Conservation (phyloP, 305 asterid species). For the Fraxinus dipetala region DNA sequence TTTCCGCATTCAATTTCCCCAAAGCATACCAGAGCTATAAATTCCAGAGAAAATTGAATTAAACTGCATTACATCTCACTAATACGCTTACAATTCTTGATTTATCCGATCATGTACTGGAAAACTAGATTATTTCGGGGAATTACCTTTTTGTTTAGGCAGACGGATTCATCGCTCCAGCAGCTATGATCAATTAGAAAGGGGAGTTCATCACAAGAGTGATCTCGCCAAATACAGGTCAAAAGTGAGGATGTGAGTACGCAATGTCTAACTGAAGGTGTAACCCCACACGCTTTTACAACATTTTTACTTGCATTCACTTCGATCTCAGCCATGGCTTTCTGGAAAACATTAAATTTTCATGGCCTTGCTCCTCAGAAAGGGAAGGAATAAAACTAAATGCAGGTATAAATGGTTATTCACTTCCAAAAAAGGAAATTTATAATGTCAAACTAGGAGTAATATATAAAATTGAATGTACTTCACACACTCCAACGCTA, state of each 20-base stretch:
- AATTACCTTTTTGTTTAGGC: slow-evolving; percentile 61
- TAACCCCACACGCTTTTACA: slow-evolving; percentile 57
- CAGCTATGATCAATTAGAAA: slow-evolving; percentile 52
- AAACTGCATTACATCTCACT: neutral
- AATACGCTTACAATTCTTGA: neutral
- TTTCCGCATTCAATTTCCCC: slow-evolving; percentile 85
- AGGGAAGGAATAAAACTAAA: neutral
- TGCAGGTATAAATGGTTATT: neutral
- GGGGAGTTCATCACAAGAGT: slow-evolving; percentile 30
- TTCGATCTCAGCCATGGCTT: slow-evolving; percentile 72
- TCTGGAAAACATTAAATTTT: slow-evolving; percentile 31
- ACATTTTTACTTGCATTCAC: slow-evolving; percentile 63
- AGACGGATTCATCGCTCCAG: slow-evolving; percentile 83
- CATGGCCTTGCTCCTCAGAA: neutral
- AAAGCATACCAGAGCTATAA: slow-evolving; percentile 90
- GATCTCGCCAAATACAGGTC: slow-evolving; percentile 71
- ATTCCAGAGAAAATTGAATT: neutral
- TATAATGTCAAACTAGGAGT: neutral
- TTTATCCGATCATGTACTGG: neutral
- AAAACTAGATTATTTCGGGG: neutral
- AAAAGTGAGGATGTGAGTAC: slow-evolving; percentile 82
- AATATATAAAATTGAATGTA: neutral
- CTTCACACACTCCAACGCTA: neutral
- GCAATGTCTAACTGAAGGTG: slow-evolving; percentile 61
- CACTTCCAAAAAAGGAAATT: neutral